phyloP scores from a whole-genome alignment of 331 rosid species.

The Malus hybrid region DNA sequence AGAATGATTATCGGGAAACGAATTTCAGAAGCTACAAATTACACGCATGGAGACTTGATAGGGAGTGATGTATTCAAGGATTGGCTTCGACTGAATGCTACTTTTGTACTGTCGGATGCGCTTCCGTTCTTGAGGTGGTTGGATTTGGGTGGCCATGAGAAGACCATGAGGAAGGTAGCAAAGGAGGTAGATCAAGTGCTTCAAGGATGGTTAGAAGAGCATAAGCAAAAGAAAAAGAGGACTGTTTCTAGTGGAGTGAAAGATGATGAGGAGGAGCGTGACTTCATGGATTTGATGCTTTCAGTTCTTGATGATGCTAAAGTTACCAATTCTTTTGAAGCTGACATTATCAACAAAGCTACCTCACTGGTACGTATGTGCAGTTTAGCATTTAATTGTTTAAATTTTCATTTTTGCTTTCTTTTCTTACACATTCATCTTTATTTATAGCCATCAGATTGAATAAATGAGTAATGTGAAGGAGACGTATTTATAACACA shows the following conservation, averaged over 20 bases:
- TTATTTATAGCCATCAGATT: too few relatives aligned
- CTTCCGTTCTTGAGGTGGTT: too few relatives aligned
- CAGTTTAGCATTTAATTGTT: background rate
- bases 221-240: background rate
- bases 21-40: too few relatives aligned
- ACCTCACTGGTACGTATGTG: background rate
- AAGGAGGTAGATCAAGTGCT: background rate
- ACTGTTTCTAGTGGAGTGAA: background rate
- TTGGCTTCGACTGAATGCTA: too few relatives aligned
- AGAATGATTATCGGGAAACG: too few relatives aligned
- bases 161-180: background rate
- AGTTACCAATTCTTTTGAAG: background rate
- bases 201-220: background rate
- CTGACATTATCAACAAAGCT: background rate
- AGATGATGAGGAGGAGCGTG: background rate
- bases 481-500: too few relatives aligned
- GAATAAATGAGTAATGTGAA: too few relatives aligned
- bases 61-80: too few relatives aligned
- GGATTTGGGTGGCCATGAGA: too few relatives aligned
- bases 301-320: background rate
- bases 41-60: too few relatives aligned
- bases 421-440: background rate
- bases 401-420: too few relatives aligned
- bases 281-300: slow-evolving; percentile 1
- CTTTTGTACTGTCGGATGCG: too few relatives aligned